phyloP scores from a whole-genome alignment of 371 early-diverging fungal species.

The Mortierella sp. region DNA sequence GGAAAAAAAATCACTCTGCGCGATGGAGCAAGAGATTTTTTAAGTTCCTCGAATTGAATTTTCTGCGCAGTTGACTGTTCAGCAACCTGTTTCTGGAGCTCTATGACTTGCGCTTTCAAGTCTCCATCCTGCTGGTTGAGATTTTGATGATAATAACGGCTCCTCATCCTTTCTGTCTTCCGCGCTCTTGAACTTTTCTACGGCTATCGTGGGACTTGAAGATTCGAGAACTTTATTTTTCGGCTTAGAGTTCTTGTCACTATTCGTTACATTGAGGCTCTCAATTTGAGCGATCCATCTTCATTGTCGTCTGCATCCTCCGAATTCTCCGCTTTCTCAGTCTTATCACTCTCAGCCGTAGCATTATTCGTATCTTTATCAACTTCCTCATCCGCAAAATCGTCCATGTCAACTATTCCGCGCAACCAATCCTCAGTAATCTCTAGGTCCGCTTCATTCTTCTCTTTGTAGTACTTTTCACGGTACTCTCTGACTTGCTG shows the following conservation, averaged over 20 bases:
- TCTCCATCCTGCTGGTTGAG: constrained; percentile 10
- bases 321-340: neutral
- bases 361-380: neutral
- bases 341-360: neutral
- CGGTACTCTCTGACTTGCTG: too few species aligned
- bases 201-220: too few species aligned
- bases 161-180: neutral
- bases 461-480: neutral
- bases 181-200: neutral
- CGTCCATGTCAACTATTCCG: neutral
- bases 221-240: neutral
- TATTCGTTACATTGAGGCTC: neutral
- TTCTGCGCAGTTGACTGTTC: constrained; percentile 1
- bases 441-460: neutral
- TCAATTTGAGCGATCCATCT: neutral
- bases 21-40: neutral
- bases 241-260: neutral
- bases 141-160: neutral
- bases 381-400: neutral
- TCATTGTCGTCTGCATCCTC: neutral
- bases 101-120: neutral
- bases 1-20: neutral
- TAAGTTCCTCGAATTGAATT: neutral
- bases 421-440: neutral
- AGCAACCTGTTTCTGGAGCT: constrained; percentile 4